Evolutionary conservation across 768 basidiomycete species (phyloP), one percentile per base, ranked within the genome.

Genomic region (Mycena polygramma): DNA sequence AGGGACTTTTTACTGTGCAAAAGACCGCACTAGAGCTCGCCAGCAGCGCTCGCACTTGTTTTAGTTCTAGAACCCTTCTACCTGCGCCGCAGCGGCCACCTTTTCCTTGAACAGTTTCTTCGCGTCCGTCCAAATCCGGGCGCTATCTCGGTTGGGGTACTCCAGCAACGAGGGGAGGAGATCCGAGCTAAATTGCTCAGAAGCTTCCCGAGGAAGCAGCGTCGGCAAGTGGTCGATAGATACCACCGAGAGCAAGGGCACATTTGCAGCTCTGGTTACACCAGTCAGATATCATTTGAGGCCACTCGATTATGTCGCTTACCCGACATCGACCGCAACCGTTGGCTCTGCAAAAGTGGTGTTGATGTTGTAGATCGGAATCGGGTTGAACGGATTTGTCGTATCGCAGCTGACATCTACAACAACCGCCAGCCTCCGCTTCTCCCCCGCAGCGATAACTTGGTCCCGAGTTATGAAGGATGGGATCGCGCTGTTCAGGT

Each of bases 381-480:
- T 93, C 1, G 98, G 98, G 81, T 99, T 99, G 88, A 92, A 93
- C 17, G 98, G 96, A 81, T 99, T 99, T 63, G 96, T 99, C 26
- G 97, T 99, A 80, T 99, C 98, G 84, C 98, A 99, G 79, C 95
- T 97, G 75, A 99, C 98, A 75, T 99, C 98, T 26, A 98, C 98
- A 54, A 98, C 90, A 36, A 97, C 91, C 26, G 89, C 85, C 68
- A 99, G 81, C 65, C 86, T 85, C 69, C 98, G 86, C 20, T 81
- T 75, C 63, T 83, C 81, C 30, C 96, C 95, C 15, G 93, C 94
- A 24, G 86, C 85, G n/a, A 81, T 81, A 73, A 98, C 92, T 68
- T 89, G 89, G 49, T 93, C 89, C 35, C 82, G 79, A 6, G 91
- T 91, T 57, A 98, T 69, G 80, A 98, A 99, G 22, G 91, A 83